Conservation (phyloP, 73 alveolate species). For the Blepharisma japonicum region DNA sequence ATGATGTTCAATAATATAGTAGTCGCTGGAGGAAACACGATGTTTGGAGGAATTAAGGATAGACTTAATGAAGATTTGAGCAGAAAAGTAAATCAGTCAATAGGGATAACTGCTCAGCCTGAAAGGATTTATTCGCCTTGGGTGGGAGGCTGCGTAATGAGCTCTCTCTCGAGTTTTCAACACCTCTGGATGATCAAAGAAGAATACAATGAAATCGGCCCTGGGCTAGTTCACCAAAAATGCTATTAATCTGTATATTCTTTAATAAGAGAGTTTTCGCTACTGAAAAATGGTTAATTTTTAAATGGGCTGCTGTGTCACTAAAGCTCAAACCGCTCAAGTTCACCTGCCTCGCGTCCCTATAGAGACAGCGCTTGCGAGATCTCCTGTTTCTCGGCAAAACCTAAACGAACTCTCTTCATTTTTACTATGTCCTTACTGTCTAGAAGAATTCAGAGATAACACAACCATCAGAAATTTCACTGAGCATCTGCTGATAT, state of each 20-base stretch:
- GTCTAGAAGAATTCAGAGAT: no score
- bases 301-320: no score
- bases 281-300: no score
- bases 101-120: conserved; percentile 75
- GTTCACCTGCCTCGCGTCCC: no score
- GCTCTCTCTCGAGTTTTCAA: conserved; percentile 65
- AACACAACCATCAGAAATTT: no score
- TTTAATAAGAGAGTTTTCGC: no score
- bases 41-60: conserved; percentile 79
- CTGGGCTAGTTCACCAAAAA: conserved; percentile 66
- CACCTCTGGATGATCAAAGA: conserved; percentile 76
- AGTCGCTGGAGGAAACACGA: conserved; percentile 83
- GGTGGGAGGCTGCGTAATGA: conserved; percentile 79
- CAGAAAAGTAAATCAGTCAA: conserved; percentile 32
- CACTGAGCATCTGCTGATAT: no score
- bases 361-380: no score
- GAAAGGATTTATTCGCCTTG: conserved; percentile 68
- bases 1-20: conserved; percentile 67
- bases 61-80: conserved; percentile 64
- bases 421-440: no score
- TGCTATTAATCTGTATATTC: conserved; percentile 53
- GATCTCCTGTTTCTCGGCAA: no score
- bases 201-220: conserved; percentile 68
- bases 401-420: no score
- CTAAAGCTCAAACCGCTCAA: no score